Evolutionary conservation across 441 rosid species (phyloP).

Genomic region (Gossypium gossypioides): DNA sequence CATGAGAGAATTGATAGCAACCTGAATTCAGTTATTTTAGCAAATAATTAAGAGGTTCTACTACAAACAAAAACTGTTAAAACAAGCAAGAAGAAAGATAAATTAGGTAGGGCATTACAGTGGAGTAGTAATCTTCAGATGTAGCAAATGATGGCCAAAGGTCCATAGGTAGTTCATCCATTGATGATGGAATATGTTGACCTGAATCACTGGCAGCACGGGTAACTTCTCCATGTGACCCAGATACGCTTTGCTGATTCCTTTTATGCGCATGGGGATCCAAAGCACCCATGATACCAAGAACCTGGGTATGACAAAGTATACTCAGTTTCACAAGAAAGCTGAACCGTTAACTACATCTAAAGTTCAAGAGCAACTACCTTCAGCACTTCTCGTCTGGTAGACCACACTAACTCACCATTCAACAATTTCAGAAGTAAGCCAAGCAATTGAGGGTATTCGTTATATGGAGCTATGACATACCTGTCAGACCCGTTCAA

Average conservation of each 20-base stretch:
- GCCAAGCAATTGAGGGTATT: slow-evolving; percentile 85
- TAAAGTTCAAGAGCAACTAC: slow-evolving; percentile 32
- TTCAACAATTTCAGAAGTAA: slow-evolving; percentile 91
- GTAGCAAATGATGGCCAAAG: slow-evolving; percentile 92
- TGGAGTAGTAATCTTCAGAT: slow-evolving; percentile 92
- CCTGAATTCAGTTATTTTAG: slow-evolving; percentile 36
- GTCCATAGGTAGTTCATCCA: slow-evolving; percentile 88
- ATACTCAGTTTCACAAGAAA: slow-evolving; percentile 19
- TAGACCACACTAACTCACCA: slow-evolving; percentile 96
- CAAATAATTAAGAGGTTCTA: not conserved
- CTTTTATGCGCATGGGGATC: slow-evolving; percentile 94
- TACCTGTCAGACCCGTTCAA: slow-evolving; percentile 38
- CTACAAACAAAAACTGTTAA: slow-evolving; percentile 8
- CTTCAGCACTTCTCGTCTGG: slow-evolving; percentile 98
- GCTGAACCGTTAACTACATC: slow-evolving; percentile 1
- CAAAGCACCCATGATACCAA: slow-evolving; percentile 98
- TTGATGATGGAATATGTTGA: slow-evolving; percentile 69
- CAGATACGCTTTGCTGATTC: slow-evolving; percentile 73
- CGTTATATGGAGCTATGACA: slow-evolving; percentile 93
- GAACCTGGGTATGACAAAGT: slow-evolving; percentile 51
- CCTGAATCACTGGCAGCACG: slow-evolving; percentile 91
- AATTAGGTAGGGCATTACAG: slow-evolving; percentile 41
- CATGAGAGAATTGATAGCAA: slow-evolving; percentile 96
- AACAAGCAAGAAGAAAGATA: slow-evolving; percentile 14
- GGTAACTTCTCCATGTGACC: slow-evolving; percentile 81